A percentile compares a stretch with the other conserved stretches of the same genome.
Conservation (phyloP, 1,284 basidiomycete species). For the Schizophyllum commune region DNA sequence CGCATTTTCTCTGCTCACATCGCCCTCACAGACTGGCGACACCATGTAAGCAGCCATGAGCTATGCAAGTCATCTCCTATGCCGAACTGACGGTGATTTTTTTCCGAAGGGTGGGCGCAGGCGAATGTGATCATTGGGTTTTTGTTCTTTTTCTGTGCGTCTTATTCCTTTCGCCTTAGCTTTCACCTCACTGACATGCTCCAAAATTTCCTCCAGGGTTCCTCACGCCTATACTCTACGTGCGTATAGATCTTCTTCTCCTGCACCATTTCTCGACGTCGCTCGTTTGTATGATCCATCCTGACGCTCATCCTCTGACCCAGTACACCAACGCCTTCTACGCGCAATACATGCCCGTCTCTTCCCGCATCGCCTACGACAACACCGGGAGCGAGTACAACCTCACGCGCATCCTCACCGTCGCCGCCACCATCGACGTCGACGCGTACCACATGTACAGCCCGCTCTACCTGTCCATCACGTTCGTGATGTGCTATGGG, state of each 20-base stretch:
- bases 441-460: slow-evolving; percentile 73
- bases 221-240: slow-evolving; percentile 53
- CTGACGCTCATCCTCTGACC: slow-evolving; percentile 17
- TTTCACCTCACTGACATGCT: slow-evolving; percentile 20
- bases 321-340: slow-evolving; percentile 58
- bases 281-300: slow-evolving; percentile 13
- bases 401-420: slow-evolving; percentile 54
- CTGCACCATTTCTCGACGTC: too few species aligned
- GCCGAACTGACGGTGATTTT: slow-evolving; percentile 13
- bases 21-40: slow-evolving; percentile 31
- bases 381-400: slow-evolving; percentile 66
- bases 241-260: slow-evolving; percentile 38
- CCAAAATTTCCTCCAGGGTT: slow-evolving; percentile 40
- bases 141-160: slow-evolving; percentile 48
- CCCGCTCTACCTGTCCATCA: slow-evolving; percentile 60
- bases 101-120: slow-evolving; percentile 36
- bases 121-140: slow-evolving; percentile 54
- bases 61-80: slow-evolving; percentile 17
- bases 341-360: slow-evolving; percentile 56
- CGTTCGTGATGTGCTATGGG: slow-evolving; percentile 64
- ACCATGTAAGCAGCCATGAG: slow-evolving; percentile 23
- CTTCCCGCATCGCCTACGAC: slow-evolving; percentile 48
- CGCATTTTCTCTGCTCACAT: neutral
- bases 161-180: slow-evolving; percentile 15
- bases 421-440: slow-evolving; percentile 49